Evolutionary conservation across 176 grass and related monocot species (phyloP), one percentile per base, ranked within the genome.

Genomic region (Aegilops umbellulata): DNA sequence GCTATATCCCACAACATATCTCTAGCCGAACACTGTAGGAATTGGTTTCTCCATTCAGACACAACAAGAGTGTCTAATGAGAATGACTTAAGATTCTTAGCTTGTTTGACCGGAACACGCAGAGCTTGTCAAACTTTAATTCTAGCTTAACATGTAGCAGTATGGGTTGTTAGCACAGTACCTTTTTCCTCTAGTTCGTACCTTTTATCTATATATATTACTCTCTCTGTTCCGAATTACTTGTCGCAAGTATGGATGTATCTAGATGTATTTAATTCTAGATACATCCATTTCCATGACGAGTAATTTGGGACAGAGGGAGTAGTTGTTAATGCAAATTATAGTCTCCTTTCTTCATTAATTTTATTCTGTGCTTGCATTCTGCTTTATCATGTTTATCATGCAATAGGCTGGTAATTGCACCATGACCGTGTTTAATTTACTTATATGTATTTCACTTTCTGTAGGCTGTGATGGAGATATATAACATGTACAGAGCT

Each of bases 381-480:
- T 82, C 74, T 83, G 69, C 39, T 79, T 72, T 51, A 79, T 65
- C 62, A 76, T 81, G 23, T 39, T 82, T 62, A 24, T 88, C 41
- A 46, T 53, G 68, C 23, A 61, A 42, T 49, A 69, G 5, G 34
- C 13, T 82, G 24, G 47, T 38, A 31, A 58, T 87, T 80, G 65
- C 17, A 51, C 10, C 46, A 58, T 78, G 27, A 80, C 63, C 41
- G 6, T 86, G 11, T 30, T 81, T 80, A 80, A 63, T 80, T 68
- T 90, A 80, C 22, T 29, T 66, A 0, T n/a, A 79, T 84, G 16
- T 8, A 30, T 86, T 86, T 46, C 79, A 44, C 42, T 81, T 90
- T 87, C 5, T 97, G 89, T 88, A 99, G 94, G 94, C 94, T 80
- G 92, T 99, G 69, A 97, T 99, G 97, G 97, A 99, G 82, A 90